phyloP scores from a whole-genome alignment of 805 yeast genomes.

The Starmerella scarabaei region DNA sequence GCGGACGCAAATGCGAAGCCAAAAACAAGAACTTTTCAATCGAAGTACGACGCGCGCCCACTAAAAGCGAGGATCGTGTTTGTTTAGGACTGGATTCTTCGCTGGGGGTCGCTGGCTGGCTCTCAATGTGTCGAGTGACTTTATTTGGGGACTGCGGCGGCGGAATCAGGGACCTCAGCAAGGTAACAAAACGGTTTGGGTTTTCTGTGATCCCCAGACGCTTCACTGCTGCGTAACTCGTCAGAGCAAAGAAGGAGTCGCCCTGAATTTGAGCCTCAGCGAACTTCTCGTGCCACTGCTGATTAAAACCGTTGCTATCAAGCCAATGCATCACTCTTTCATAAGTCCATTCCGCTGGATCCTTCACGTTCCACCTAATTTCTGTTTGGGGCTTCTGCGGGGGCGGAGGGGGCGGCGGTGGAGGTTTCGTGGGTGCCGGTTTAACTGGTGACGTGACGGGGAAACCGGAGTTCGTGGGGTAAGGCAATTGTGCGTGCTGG shows the following conservation, averaged over 20 bases:
- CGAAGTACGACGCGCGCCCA: conserved; percentile 17
- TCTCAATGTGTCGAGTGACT: not conserved
- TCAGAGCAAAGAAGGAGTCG: conserved; percentile 48
- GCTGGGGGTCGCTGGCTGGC: not conserved
- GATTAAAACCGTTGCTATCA: conserved; percentile 51
- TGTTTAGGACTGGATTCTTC: not conserved
- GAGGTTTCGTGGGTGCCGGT: not conserved
- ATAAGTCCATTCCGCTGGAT: conserved; percentile 47
- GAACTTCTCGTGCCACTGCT: conserved; percentile 61
- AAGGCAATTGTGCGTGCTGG: not conserved
- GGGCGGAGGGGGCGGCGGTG: conserved; percentile 1
- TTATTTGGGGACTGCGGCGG: not conserved
- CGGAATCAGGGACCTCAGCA: conserved; percentile 32
- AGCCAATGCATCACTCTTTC: conserved; percentile 61
- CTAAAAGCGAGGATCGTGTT: conserved; percentile 4
- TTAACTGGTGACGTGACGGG: no score
- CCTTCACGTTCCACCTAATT: conserved; percentile 6
- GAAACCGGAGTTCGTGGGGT: no score
- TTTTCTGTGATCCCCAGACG: conserved; percentile 33
- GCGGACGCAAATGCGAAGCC: conserved; percentile 25
- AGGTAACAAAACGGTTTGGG: conserved; percentile 45
- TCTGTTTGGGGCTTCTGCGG: not conserved
- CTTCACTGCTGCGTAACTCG: conserved; percentile 53
- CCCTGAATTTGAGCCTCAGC: conserved; percentile 45
- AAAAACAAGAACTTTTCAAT: conserved; percentile 20